Conservation (phyloP, 495 filamentous ascomycete species). For the Bathelium albidoporum region DNA sequence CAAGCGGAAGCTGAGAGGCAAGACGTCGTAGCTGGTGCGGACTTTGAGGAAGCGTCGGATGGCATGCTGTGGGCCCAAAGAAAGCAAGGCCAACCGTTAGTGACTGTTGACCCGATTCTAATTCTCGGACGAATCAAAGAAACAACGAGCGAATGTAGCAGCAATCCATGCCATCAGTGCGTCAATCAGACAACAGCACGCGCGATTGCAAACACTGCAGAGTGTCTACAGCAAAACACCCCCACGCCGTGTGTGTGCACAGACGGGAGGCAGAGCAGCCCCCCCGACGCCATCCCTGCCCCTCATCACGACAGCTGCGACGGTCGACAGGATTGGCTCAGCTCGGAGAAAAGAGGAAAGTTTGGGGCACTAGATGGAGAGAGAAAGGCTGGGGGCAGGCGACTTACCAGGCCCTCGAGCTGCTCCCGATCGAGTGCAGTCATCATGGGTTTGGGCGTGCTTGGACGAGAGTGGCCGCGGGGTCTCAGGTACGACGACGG, state of each 20-base stretch:
- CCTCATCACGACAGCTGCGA: not conserved
- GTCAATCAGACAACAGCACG: too few species aligned
- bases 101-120: not conserved
- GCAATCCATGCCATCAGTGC: not conserved
- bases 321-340: not conserved
- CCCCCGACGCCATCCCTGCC: not conserved
- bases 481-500: constrained; percentile 80
- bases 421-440: constrained; percentile 82
- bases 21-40: constrained; percentile 93
- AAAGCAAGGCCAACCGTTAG: constrained; percentile 12
- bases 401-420: constrained; percentile 82
- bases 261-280: too few species aligned
- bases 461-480: constrained; percentile 41
- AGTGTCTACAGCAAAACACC: not conserved
- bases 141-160: not conserved
- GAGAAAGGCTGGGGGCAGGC: too few species aligned
- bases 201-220: too few species aligned
- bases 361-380: not conserved
- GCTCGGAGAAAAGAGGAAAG: constrained; percentile 6
- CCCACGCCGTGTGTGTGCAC: not conserved
- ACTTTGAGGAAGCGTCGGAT: constrained; percentile 96
- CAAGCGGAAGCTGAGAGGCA: constrained; percentile 93
- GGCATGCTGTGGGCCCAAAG: constrained; percentile 52
- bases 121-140: not conserved
- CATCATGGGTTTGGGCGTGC: constrained; percentile 41